Conservation (phyloP, 1,139 yeast genomes). For the Pichia sp. region DNA sequence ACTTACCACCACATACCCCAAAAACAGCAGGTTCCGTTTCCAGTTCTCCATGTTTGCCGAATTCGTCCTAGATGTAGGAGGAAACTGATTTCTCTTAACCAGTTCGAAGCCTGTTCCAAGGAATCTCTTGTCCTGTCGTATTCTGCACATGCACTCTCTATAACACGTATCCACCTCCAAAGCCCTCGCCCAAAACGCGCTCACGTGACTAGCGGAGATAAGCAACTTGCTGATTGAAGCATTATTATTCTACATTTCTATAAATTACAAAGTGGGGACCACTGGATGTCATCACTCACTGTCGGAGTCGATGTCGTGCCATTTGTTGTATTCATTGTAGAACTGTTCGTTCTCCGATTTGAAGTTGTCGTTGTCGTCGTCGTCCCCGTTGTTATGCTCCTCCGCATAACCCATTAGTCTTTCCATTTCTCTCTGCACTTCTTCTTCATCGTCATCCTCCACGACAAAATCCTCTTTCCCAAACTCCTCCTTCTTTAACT, state of each 20-base stretch:
- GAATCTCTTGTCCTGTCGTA: neutral
- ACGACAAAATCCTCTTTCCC: neutral
- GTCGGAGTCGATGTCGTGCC: conserved; percentile 1
- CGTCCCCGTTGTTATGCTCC: conserved; percentile 3
- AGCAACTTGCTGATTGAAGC: too few relatives aligned
- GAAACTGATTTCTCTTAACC: too few relatives aligned
- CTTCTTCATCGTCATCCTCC: conserved; percentile 16
- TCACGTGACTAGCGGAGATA: neutral
- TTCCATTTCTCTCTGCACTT: conserved; percentile 14
- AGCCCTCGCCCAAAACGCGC: neutral
- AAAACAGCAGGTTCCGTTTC: conserved; percentile 12
- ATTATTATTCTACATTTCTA: neutral
- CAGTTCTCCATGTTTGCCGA: neutral
- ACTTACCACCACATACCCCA: conserved; percentile 24
- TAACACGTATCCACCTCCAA: neutral
- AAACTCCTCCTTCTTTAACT: neutral
- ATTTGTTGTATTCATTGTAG: conserved; percentile 1
- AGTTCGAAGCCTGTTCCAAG: too few relatives aligned
- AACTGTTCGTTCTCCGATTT: conserved; percentile 9
- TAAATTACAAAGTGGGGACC: too few relatives aligned
- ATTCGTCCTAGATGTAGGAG: too few relatives aligned
- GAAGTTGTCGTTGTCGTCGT: conserved; percentile 5
- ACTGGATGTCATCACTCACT: conserved; percentile 5
- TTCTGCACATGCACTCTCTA: neutral
- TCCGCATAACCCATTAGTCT: conserved; percentile 12